Conservation (phyloP, 305 asterid genomes). For the Ilex paraguariensis region DNA sequence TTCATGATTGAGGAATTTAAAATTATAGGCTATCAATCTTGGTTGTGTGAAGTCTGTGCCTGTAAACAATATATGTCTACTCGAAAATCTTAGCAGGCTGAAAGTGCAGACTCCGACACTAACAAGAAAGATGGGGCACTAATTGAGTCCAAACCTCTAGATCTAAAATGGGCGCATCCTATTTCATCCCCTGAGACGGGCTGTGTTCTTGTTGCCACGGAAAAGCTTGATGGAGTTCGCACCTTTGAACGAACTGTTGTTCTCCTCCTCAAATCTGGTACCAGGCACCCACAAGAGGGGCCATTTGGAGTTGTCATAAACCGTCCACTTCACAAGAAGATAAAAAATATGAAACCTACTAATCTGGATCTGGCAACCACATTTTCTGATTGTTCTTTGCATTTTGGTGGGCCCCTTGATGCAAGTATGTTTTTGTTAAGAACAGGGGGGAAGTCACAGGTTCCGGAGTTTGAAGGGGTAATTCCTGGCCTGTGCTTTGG, state of each 20-base stretch:
- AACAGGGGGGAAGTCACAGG: conserved; percentile 33
- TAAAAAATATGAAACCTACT: conserved; percentile 82
- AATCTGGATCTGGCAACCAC: conserved; percentile 76
- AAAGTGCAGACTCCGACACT: conserved; percentile 33
- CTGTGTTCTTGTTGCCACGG: conserved; percentile 87
- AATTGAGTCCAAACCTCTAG: conserved; percentile 43
- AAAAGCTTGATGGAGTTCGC: conserved; percentile 84
- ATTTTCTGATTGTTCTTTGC: conserved; percentile 68
- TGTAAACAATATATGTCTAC: not conserved
- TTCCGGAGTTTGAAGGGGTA: conserved; percentile 63
- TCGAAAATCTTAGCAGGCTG: conserved; percentile 37
- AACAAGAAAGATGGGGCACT: conserved; percentile 36
- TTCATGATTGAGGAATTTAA: not conserved
- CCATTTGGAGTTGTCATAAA: conserved; percentile 87
- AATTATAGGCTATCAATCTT: not conserved
- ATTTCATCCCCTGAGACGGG: conserved; percentile 91
- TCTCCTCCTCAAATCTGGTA: conserved; percentile 86
- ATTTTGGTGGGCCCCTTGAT: conserved; percentile 96
- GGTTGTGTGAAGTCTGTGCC: not conserved
- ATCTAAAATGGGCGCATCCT: conserved; percentile 96
- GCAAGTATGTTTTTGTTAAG: conserved; percentile 78
- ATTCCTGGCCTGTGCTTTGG: conserved; percentile 76
- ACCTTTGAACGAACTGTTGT: conserved; percentile 82
- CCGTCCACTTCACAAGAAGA: conserved; percentile 77
- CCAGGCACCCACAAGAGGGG: conserved; percentile 82